Evolutionary conservation across 495 filamentous ascomycete species (phyloP).

Genomic region (Paragyromitra xinjiangensis): DNA sequence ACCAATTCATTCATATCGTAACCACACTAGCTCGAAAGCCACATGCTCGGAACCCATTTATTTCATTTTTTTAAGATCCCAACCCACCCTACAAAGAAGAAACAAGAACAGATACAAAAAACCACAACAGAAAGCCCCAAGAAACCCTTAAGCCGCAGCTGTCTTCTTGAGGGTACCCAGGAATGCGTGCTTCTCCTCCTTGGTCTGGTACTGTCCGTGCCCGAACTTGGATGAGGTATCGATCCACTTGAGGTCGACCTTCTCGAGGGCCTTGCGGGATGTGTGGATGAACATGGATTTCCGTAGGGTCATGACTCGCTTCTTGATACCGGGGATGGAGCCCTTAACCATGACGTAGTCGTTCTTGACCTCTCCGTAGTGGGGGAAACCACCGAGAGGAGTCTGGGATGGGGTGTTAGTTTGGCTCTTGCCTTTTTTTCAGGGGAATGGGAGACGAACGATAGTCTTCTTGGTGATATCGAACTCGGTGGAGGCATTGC

Average conservation of each 20-base stretch:
- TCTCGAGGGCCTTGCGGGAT: slow-evolving; percentile 92
- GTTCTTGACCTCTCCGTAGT: slow-evolving; percentile 99
- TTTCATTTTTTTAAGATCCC: slow-evolving; percentile 51
- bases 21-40: slow-evolving; percentile 8
- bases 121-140: slow-evolving; percentile 61
- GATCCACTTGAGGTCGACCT: slow-evolving; percentile 99
- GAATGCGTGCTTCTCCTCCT: slow-evolving; percentile 93
- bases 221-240: slow-evolving; percentile 99
- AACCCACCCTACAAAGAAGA: slow-evolving; percentile 43
- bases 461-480: slow-evolving; percentile 99
- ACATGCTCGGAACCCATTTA: slow-evolving; percentile 34
- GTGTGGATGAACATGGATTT: slow-evolving; percentile 99
- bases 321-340: slow-evolving; percentile 96
- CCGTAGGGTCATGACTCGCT: slow-evolving; percentile 97
- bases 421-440: slow-evolving; percentile 43
- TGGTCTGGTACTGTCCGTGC: slow-evolving; percentile 99
- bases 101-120: slow-evolving; percentile 60
- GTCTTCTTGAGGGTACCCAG: slow-evolving; percentile 98
- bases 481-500: slow-evolving; percentile 92
- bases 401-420: slow-evolving; percentile 62
- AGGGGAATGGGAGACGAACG: slow-evolving; percentile 73
- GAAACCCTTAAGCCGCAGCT: slow-evolving; percentile 62
- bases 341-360: slow-evolving; percentile 99
- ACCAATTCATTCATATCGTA: slow-evolving; percentile 31
- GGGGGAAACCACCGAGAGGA: slow-evolving; percentile 93